Percentiles rank a stretch among this genome's conserved stretches.
Evolutionary conservation across 169 alveolate species (phyloP).

Genomic region (Neospora caninum): DNA sequence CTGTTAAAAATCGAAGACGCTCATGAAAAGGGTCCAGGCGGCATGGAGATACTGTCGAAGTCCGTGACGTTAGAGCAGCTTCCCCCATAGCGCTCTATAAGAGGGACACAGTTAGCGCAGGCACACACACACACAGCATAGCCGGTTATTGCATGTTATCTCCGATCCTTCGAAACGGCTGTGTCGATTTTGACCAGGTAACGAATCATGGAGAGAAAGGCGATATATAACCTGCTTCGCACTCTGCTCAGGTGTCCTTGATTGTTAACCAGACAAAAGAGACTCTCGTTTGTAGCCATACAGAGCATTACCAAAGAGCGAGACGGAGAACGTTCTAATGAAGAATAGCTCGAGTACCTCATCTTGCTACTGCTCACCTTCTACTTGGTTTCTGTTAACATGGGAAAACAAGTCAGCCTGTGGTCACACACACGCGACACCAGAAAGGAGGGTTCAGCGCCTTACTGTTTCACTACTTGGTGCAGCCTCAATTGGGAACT

Average conservation of each 20-base stretch:
- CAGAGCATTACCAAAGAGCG: too few relatives aligned
- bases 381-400: slow-evolving; percentile 20
- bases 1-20: not conserved
- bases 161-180: too few relatives aligned
- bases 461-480: too few relatives aligned
- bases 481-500: too few relatives aligned
- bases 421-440: not conserved
- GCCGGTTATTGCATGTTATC: too few relatives aligned
- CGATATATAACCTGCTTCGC: too few relatives aligned
- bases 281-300: too few relatives aligned
- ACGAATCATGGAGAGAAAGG: too few relatives aligned
- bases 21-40: slow-evolving; percentile 65
- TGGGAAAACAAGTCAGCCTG: slow-evolving; percentile 24
- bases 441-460: not conserved
- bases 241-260: too few relatives aligned
- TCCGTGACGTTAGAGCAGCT: slow-evolving; percentile 71
- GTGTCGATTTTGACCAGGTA: too few relatives aligned
- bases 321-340: too few relatives aligned
- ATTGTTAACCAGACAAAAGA: too few relatives aligned
- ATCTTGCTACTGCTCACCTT: not conserved
- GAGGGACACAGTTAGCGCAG: slow-evolving; percentile 26
- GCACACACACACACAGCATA: not conserved
- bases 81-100: slow-evolving; percentile 74
- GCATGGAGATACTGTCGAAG: slow-evolving; percentile 69
- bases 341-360: not conserved